Evolutionary conservation across 805 yeast genomes (phyloP).

Genomic region (Candida silvatica): DNA sequence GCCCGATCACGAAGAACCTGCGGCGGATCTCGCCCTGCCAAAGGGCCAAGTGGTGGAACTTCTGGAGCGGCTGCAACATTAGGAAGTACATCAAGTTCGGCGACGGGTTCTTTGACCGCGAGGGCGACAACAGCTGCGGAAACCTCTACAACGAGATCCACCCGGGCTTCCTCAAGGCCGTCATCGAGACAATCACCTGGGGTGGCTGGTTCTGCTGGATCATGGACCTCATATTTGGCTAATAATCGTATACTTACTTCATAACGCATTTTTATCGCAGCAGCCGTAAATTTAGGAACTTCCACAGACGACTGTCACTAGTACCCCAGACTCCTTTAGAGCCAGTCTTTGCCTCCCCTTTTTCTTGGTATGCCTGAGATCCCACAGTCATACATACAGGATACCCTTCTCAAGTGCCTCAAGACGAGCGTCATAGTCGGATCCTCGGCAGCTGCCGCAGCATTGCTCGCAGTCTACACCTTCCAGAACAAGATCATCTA

Average conservation of each 20-base stretch:
- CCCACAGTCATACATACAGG: too few species aligned
- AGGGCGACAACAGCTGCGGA: conserved; percentile 76
- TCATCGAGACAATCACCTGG: conserved; percentile 30
- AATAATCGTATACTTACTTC: neutral
- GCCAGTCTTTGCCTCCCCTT: too few species aligned
- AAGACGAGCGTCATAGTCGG: conserved; percentile 22
- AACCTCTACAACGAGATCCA: conserved; percentile 17
- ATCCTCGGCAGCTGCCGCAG: conserved; percentile 7
- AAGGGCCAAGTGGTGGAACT: conserved; percentile 87
- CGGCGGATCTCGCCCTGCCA: conserved; percentile 69
- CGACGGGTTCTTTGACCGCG: conserved; percentile 72
- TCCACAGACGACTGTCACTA: neutral
- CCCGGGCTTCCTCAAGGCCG: conserved; percentile 19
- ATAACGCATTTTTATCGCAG: neutral
- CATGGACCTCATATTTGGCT: conserved; percentile 32
- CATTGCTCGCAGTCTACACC: conserved; percentile 11
- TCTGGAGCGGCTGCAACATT: conserved; percentile 75
- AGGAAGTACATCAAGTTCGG: conserved; percentile 72
- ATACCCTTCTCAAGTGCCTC: conserved; percentile 9
- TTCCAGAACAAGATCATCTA: conserved; percentile 48
- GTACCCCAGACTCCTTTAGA: too few species aligned
- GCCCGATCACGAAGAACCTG: conserved; percentile 78
- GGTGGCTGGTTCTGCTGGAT: conserved; percentile 39
- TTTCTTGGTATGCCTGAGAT: too few species aligned
- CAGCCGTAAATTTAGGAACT: neutral